Evolutionary conservation across 192 early-diverging fungal genomes (phyloP), one percentile per base, ranked within the genome.

Genomic region (Coemansia sp.): DNA sequence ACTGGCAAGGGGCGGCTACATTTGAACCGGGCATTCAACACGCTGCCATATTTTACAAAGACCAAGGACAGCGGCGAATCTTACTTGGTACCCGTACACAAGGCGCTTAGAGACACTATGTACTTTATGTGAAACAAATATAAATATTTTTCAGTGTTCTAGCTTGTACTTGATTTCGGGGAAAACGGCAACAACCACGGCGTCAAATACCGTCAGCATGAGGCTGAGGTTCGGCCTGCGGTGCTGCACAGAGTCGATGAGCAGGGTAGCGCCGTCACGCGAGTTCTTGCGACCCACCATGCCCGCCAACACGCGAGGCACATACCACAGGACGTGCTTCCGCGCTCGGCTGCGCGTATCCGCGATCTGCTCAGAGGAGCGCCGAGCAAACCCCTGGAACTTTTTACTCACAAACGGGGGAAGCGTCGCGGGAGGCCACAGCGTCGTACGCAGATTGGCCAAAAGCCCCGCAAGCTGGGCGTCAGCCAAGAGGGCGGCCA

Each of bases 211-310:
- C 6, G 69, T 82, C 65, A 95, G 91, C 6, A 87, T 80, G n/a
- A 98, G 77, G 35, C 91, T 90, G 45, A 92, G 89, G 59, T 96
- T 96, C 5, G 94, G 71, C n/a, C 84, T 22, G 6, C 83, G 81
- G 38, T 91, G 87, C 77, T 98, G 96, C 57, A 95, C 84, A 1
- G 90, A 76, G 29, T 82, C 86, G 61, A 90, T 86, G 5, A 94
- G 70, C 15, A 90, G 74, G 15, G 80, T 38, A 0, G 95, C 93
- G 14, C 96, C 96, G 39, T 85, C 73, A 4, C 85, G 72, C 0
- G 94, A 91, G 63, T 98, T 98, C 49, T 90, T 87, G 45, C 86
- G 72, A 2, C 96, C 96, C 0, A 98, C 91, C 85, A 96, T 89
- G 45, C 72, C 85, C 3, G 89, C 93, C 32, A 96, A 64, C 20